Base-by-base conservation (phyloP, 495 filamentous ascomycete species). In the Aspergillus kassunensis region DNA sequence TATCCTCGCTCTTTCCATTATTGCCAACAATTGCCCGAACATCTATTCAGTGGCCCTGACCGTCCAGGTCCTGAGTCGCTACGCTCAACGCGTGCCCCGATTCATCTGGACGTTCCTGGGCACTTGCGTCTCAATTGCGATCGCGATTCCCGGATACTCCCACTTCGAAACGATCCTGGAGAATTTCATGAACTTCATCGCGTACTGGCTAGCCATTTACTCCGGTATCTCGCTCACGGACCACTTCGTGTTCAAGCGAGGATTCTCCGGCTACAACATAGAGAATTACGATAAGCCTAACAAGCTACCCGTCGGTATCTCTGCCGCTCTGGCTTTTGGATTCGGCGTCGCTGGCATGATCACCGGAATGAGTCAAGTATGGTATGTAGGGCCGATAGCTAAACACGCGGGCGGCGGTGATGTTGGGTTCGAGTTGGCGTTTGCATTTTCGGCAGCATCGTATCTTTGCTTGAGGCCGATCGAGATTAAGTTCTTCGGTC, bases 11-110 rank as follows among this genome's bases (percentile, higher is more conserved):
- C 78, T 92, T 23, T 85, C 81, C 56, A 91, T 90, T 62, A 80
- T 91, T 56, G 86, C 87, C 50, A 92, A 87, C 73, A 91, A 91
- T 72, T 90, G 85, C 70, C 89, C 92, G n/a, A 90, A 87, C 72
- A 86, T 90, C 59, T 95, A 95, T 75, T 89, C 87, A 31, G 82
- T 93, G 36, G 80, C 80, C 3, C 77, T 95, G 20, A 84, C 84
- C 25, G 75, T 92, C 42, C 88, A 92, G 65, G 78, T 90, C 10
- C 64, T 95, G 25, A 80, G 78, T 16, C 76, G 76, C 34, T 76
- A 73, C 62, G 82, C 83, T 12, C 82, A 84, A 63, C 74, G 73
- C 36, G 80, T 95, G 5, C 89, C 89, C 15, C 83, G 89, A 5
- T 91, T 89, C 65, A 54, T 91, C 49, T 93, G 86, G 87, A 85